Evolutionary conservation across 108 stramenopile species (phyloP).

Genomic region (Tribonema minus): DNA sequence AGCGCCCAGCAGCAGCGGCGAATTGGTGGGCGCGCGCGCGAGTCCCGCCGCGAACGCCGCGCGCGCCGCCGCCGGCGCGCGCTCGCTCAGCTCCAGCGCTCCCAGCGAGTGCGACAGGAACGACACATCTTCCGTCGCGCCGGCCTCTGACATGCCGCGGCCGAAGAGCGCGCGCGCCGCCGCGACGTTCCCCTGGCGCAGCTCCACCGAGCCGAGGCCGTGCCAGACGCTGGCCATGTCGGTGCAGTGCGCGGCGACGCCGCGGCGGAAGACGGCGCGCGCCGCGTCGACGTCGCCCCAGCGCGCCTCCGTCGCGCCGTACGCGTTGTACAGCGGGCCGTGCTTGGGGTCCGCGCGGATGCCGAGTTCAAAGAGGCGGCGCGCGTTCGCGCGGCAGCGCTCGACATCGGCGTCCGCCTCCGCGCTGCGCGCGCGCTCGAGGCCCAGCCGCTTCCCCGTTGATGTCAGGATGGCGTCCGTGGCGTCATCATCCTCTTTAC

Average conservation of each 20-base stretch:
- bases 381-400: not conserved
- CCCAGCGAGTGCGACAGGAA: constrained; percentile 44
- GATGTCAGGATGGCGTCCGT: not conserved
- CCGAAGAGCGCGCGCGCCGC: not conserved
- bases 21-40: constrained; percentile 8
- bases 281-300: constrained; percentile 26
- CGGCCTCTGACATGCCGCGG: constrained; percentile 9
- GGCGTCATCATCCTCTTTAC: not conserved
- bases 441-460: not conserved
- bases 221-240: constrained; percentile 26
- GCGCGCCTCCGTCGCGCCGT: constrained; percentile 37
- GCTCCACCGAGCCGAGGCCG: constrained; percentile 21
- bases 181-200: not conserved
- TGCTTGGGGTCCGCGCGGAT: constrained; percentile 29
- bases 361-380: constrained; percentile 40
- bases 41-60: constrained; percentile 10
- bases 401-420: not conserved
- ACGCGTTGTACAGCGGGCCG: constrained; percentile 49
- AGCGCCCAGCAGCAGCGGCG: constrained; percentile 24
- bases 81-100: constrained; percentile 12
- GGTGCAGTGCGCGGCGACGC: constrained; percentile 19
- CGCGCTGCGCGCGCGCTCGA: not conserved
- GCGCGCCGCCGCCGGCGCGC: not conserved
- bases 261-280: constrained; percentile 15
- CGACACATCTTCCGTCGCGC: constrained; percentile 7